A percentile compares a stretch with the other conserved stretches of the same genome.
Evolutionary conservation across 2,329 filamentous ascomycete genomes (phyloP).

Genomic region (Pseudopithomyces chartarum): DNA sequence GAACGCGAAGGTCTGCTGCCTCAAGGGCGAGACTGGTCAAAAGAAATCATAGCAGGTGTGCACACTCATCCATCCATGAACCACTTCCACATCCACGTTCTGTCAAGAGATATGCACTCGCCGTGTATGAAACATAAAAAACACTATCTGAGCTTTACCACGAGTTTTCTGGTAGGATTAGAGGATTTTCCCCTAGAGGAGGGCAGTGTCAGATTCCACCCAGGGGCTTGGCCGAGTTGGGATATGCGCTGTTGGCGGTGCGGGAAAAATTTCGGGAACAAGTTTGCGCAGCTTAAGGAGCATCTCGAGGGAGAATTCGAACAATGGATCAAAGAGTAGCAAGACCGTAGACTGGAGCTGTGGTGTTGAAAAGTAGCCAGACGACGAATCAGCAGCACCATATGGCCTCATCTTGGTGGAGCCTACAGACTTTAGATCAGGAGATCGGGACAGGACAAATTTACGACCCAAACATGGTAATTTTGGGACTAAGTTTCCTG

Average conservation of each 20-base stretch:
- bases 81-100: conserved; percentile 87
- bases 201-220: conserved; percentile 67
- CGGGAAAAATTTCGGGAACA: conserved; percentile 71
- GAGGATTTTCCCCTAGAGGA: conserved; percentile 76
- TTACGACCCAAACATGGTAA: not conserved
- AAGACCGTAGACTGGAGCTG: too few relatives aligned
- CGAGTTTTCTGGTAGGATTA: conserved; percentile 79
- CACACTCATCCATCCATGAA: conserved; percentile 92
- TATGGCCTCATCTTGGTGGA: too few relatives aligned
- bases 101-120: conserved; percentile 79
- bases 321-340: conserved; percentile 64
- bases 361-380: too few relatives aligned
- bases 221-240: conserved; percentile 64
- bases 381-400: too few relatives aligned
- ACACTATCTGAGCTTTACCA: conserved; percentile 92
- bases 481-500: not conserved
- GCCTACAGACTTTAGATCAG: not conserved
- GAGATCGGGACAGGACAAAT: too few relatives aligned
- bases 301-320: conserved; percentile 79
- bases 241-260: conserved; percentile 88
- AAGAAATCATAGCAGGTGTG: conserved; percentile 76
- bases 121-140: conserved; percentile 75
- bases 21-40: conserved; percentile 75
- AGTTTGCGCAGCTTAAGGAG: conserved; percentile 73
- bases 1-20: conserved; percentile 56